Percentiles rank a stretch among this genome's conserved stretches.
These are phyloP conservation scores for Thermomucor indicae-seudaticae DNA, from an alignment of 371 early-diverging fungal species.

Conservation along the genomic window DNA sequence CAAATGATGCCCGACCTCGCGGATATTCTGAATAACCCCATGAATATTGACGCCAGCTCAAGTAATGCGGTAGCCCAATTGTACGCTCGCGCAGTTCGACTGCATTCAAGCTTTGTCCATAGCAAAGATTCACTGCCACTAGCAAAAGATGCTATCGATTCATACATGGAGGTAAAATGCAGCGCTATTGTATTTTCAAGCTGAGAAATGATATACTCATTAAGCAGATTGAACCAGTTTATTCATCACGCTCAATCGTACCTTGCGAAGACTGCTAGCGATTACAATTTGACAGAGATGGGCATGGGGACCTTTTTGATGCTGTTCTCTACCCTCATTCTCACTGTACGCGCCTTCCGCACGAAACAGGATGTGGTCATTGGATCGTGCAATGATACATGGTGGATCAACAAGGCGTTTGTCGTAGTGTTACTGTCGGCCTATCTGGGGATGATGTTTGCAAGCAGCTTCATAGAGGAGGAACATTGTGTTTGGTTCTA, in stretches of 20 bases:
- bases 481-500: slow-evolving; percentile 78
- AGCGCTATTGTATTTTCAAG: neutral
- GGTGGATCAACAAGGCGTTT: slow-evolving; percentile 18
- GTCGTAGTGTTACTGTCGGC: slow-evolving; percentile 24
- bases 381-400: neutral
- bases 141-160: slow-evolving; percentile 13
- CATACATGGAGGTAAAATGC: slow-evolving; percentile 28
- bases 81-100: slow-evolving; percentile 8
- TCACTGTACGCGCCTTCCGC: neutral
- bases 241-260: slow-evolving; percentile 38
- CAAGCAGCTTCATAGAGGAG: slow-evolving; percentile 77
- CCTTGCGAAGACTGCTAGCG: slow-evolving; percentile 50
- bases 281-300: slow-evolving; percentile 54
- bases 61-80: neutral
- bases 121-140: neutral
- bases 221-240: slow-evolving; percentile 32
- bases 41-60: neutral
- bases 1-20: slow-evolving; percentile 10
- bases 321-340: slow-evolving; percentile 2
- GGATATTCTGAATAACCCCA: slow-evolving; percentile 8
- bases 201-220: no score
- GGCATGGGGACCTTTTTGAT: slow-evolving; percentile 30
- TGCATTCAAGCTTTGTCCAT: slow-evolving; percentile 12
- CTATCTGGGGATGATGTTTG: slow-evolving; percentile 56
- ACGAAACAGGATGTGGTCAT: neutral